A percentile compares a stretch with the other conserved stretches of the same genome.
Conservation (phyloP, 2,329 filamentous ascomycete genomes). For the Lachnellula hyalina region DNA sequence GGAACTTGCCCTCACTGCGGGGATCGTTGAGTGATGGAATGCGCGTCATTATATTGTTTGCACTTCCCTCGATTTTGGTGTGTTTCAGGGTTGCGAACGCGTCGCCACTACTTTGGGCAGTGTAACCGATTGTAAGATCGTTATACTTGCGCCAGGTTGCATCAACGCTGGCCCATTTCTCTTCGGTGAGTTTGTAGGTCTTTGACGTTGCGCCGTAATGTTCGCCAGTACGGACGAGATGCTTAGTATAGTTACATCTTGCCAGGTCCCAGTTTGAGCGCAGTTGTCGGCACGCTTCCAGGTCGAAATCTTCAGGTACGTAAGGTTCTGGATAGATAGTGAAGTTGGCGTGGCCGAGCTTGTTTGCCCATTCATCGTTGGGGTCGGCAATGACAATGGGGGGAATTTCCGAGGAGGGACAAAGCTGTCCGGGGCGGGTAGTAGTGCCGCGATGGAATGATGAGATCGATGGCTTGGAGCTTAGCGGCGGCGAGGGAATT, state of each 20-base stretch:
- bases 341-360: slow-evolving; percentile 89
- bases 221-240: slow-evolving; percentile 80
- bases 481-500: slow-evolving; percentile 66
- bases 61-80: slow-evolving; percentile 37
- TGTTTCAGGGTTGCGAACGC: slow-evolving; percentile 39
- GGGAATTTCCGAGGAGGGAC: slow-evolving; percentile 52
- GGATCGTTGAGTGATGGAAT: slow-evolving; percentile 66
- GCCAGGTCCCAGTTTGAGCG: slow-evolving; percentile 79
- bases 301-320: slow-evolving; percentile 54
- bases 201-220: slow-evolving; percentile 88
- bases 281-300: slow-evolving; percentile 53
- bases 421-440: slow-evolving; percentile 39
- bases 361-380: slow-evolving; percentile 76
- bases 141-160: slow-evolving; percentile 66
- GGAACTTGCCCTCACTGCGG: slow-evolving; percentile 72
- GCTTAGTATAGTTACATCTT: slow-evolving; percentile 80
- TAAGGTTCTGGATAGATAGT: slow-evolving; percentile 82
- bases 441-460: slow-evolving; percentile 55
- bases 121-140: slow-evolving; percentile 55
- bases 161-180: slow-evolving; percentile 84
- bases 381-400: slow-evolving; percentile 63
- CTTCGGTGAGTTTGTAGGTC: slow-evolving; percentile 77
- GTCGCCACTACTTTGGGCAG: slow-evolving; percentile 37
- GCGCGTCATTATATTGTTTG: slow-evolving; percentile 49
- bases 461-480: slow-evolving; percentile 68